Evolutionary conservation across 257 asterid genomes (phyloP), one percentile per base, ranked within the genome.

Genomic region (Capsicum baccatum): DNA sequence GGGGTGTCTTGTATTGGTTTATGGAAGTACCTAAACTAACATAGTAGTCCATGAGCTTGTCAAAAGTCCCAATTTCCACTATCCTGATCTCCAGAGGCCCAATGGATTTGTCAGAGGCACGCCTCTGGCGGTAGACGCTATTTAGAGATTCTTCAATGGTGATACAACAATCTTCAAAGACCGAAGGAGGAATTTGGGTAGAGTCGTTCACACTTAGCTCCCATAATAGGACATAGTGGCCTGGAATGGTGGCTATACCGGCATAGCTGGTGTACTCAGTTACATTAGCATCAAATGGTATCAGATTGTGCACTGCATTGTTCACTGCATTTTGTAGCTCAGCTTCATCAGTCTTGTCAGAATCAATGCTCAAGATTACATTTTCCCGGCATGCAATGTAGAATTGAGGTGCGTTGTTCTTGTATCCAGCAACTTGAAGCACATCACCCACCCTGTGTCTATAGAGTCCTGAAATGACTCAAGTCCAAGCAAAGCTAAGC

Each of bases 301-400:
- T 64, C 35, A 94, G 88, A 52, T 94, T 94, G 9, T 68, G 85
- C 21, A 87, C 82, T 0, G 99, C 97, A 60, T 87, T 91, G 60
- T 84, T 88, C 56, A 95, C 98, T 2, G 97, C 98, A 42, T 87
- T 90, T 55, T 94, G 98, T 13, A 95, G 93, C 88, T 95, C 98
- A 26, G 91, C 99, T 87, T 94, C 98, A 59, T 95, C 97, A 0
- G 98, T 95, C 86, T 95, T 95, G 68, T 95, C 99, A 0, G 97
- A 21, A 74, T 74, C 81, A 50, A 74, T 52, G 19, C 62, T 74
- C 81, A 74, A 74, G 8, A 74, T 52, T 13, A 21, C 47, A 52
- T 21, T 74, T 74, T 50, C 63, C 81, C 47, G 62, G 1, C 81
- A 7, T 3, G 50, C 2, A 0, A 50, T 47, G 42, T 12, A 5